Evolutionary conservation across 2,329 filamentous ascomycete genomes (phyloP), one percentile per base, ranked within the genome.

Genomic region (Trichoderma sp.): DNA sequence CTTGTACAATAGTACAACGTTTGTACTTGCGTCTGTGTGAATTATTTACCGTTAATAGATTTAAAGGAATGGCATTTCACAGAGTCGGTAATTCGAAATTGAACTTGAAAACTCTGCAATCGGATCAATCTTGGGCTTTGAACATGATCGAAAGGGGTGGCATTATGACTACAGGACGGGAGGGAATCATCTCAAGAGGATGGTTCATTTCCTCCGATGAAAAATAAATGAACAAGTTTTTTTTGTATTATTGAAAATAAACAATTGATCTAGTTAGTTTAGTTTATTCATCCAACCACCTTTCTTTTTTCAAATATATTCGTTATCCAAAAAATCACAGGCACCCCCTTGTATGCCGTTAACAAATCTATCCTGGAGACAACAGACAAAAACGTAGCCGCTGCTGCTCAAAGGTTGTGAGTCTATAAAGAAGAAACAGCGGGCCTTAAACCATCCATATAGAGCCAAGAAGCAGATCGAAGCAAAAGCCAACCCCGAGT

Each of bases 351-450:
- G 56, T 59, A 72, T 75, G 60, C 74, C 41, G 16, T 72, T 50
- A 59, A 59, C 60, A 75, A 75, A 75, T 75, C 67, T 72, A 71
- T 75, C 67, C 63, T 65, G 72, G 66, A 73, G 29, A 73, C 59
- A 66, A 75, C 41, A 73, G n/a, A 45, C 38, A 33, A 41, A 73
- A 24, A 29, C 27, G n/a, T 45, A 33, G 3, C 41, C 45, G n/a
- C 35, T 12, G 68, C 38, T 24, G 6, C 27, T 62, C 18, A 29
- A 29, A 29, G 29, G 27, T 27, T 27, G n/a, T 38, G 24, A 35
- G 65, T 18, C 6, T 18, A 7, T 50, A 50, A 33, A 63, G 14
- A 65, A 41, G 24, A 45, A 53, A 18, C 50, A 29, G 64, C 74
- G 68, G 59, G 59, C 59, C 59, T 31, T 45, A 16, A 8, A 45